Evolutionary conservation across 495 filamentous ascomycete genomes (phyloP).

Genomic region (Cercophora newfieldiana): DNA sequence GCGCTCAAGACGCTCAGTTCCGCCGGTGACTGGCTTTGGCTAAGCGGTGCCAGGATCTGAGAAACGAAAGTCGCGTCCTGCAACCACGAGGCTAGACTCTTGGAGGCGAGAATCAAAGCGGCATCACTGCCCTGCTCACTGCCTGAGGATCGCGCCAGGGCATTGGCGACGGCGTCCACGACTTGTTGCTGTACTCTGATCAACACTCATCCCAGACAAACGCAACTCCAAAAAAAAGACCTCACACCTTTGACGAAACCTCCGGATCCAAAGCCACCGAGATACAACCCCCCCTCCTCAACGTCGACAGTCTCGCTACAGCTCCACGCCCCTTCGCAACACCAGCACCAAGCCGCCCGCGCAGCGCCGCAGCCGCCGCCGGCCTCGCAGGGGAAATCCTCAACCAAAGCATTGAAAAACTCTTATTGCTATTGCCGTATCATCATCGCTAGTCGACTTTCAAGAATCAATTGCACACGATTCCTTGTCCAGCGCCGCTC

Average conservation of each 20-base stretch:
- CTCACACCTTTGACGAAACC: background rate
- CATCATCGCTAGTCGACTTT: background rate
- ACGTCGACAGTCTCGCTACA: background rate
- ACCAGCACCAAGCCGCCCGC: background rate
- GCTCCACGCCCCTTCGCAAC: background rate
- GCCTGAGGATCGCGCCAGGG: background rate
- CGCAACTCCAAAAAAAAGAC: background rate
- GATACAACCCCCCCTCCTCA: background rate
- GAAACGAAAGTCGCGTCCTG: conserved; percentile 40
- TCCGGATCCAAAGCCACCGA: background rate
- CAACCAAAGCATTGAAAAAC: no score
- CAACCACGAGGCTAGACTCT: conserved; percentile 38
- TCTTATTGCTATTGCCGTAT: background rate
- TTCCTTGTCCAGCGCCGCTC: background rate
- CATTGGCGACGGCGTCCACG: background rate
- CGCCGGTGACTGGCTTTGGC: conserved; percentile 6
- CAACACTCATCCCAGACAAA: background rate
- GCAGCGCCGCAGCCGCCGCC: background rate
- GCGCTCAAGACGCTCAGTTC: conserved; percentile 35
- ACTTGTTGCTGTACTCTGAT: background rate
- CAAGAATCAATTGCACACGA: background rate
- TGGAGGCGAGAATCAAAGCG: conserved; percentile 40
- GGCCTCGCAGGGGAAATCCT: background rate
- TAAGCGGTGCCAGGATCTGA: conserved; percentile 25
- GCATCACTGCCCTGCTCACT: conserved; percentile 20